Evolutionary conservation across 73 alveolate genomes (phyloP).

Genomic region (Diophrys sp.): DNA sequence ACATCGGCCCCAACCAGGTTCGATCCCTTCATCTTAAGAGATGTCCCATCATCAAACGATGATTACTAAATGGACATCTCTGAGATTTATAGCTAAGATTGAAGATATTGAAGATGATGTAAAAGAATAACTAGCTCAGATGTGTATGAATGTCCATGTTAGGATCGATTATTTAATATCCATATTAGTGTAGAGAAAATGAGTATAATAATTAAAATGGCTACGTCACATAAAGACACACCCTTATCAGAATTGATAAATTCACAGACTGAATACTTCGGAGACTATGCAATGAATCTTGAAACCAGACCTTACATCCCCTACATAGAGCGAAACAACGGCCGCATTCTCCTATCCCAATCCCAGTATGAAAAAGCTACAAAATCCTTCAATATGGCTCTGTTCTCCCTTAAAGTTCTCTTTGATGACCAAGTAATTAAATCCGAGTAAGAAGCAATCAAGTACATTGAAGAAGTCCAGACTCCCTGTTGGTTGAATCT

Average conservation of each 20-base stretch:
- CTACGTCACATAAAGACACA: no score
- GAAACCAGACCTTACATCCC: slow-evolving; percentile 27
- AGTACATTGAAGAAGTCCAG: slow-evolving; percentile 37
- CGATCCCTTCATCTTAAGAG: no score
- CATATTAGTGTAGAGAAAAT: no score
- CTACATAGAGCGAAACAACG: slow-evolving; percentile 48
- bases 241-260: background rate
- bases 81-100: no score
- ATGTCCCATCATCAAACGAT: no score
- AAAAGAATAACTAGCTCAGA: no score
- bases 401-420: slow-evolving; percentile 27
- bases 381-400: slow-evolving; percentile 34
- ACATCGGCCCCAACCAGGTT: no score
- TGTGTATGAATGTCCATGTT: no score
- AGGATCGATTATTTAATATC: no score
- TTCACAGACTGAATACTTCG: background rate
- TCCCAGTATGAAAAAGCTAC: slow-evolving; percentile 16
- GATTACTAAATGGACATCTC: no score
- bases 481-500: slow-evolving; percentile 47
- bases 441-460: slow-evolving; percentile 14
- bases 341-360: slow-evolving; percentile 12
- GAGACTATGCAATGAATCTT: background rate
- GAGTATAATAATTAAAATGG: no score
- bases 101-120: no score
- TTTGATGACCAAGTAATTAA: slow-evolving; percentile 27